Base-by-base conservation (phyloP, 345 rosid species). In the Salix arbutifolia region DNA sequence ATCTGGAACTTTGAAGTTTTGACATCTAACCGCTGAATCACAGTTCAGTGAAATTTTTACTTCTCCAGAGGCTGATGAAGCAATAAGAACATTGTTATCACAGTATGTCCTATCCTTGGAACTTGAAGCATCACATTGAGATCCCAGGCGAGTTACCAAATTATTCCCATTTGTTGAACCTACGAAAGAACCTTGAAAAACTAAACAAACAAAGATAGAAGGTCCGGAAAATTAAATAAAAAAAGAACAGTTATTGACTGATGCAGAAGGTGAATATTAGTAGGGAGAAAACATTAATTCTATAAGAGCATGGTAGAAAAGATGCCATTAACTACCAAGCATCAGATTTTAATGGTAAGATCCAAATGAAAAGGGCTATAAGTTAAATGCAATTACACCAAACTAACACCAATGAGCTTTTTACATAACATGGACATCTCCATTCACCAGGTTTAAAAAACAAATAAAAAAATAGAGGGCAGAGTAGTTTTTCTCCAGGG, bases 21-120 rank as follows among this genome's bases (percentile, higher is more conserved):
- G 35, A 38, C 67, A 58, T 61, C 17, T 38, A 64, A 48, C 35
- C 23, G 71, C 38, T 69, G 46, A 26, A 4, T 62, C 65, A 25
- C 67, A 84, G 46, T 61, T 72, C 23, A 84, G 68, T 66, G 72
- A 64, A 28, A 84, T 6, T 38, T 84, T 72, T 42, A 84, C 82
- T 58, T 81, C 78, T 76, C 78, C 80, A 67, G 21, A 17, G 26
- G 76, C 26, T 58, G 79, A 81, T 42, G 80, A 68, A 69, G 82
- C 82, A 62, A 84, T 73, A 30, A 30, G 52, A 42, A 78, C 52
- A 62, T 52, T 74, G 13, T 33, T 72, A 48, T 72, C 48, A 38
- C 70, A 40, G 46, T 30, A 53, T 21, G 21, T 70, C 17, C 72
- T 66, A 21, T 40, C 73, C 65, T 35, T 70, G 33, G 73, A 70